These are phyloP conservation scores for Candida argentea DNA, from an alignment of 805 yeast species.

Conservation along the genomic window DNA sequence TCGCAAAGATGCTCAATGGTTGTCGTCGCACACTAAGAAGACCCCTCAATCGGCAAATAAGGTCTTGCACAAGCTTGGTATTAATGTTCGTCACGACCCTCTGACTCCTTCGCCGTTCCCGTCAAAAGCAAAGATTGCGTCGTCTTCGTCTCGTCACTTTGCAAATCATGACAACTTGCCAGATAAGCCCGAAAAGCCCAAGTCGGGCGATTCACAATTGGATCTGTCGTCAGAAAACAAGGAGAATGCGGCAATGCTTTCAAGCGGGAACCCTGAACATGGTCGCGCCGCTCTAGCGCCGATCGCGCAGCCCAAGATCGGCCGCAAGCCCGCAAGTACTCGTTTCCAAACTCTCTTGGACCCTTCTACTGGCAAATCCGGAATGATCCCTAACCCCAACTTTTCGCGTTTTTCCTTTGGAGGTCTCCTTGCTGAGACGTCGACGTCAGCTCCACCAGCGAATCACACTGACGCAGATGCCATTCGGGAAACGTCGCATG, in stretches of 20 bases:
- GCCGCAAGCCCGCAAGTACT: slow-evolving; percentile 1
- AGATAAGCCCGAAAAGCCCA: slow-evolving; percentile 1
- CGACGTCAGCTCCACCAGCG: too few species aligned
- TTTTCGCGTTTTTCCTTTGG: slow-evolving; percentile 34
- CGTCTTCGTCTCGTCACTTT: slow-evolving; percentile 27
- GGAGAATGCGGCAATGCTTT: slow-evolving; percentile 9
- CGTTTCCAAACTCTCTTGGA: slow-evolving; percentile 2
- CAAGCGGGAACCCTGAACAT: slow-evolving; percentile 5
- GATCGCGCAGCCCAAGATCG: slow-evolving; percentile 5
- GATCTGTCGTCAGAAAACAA: slow-evolving; percentile 7
- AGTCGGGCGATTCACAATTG: slow-evolving; percentile 1
- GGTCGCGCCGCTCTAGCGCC: neutral
- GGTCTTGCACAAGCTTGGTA: slow-evolving; percentile 29
- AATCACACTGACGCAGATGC: too few species aligned
- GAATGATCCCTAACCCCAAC: slow-evolving; percentile 31
- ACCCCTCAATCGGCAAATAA: slow-evolving; percentile 13
- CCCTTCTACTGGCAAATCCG: slow-evolving; percentile 2
- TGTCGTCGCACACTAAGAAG: slow-evolving; percentile 8
- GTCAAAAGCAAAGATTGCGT: slow-evolving; percentile 17
- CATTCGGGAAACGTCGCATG: too few species aligned
- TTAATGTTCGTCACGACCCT: slow-evolving; percentile 17
- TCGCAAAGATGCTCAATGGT: slow-evolving; percentile 7
- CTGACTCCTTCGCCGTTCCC: slow-evolving; percentile 6
- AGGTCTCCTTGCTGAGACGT: slow-evolving; percentile 14
- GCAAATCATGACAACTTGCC: slow-evolving; percentile 7